Evolutionary conservation across 2,329 filamentous ascomycete genomes (phyloP), one percentile per base, ranked within the genome.

Genomic region (Ophiostoma quercus): DNA sequence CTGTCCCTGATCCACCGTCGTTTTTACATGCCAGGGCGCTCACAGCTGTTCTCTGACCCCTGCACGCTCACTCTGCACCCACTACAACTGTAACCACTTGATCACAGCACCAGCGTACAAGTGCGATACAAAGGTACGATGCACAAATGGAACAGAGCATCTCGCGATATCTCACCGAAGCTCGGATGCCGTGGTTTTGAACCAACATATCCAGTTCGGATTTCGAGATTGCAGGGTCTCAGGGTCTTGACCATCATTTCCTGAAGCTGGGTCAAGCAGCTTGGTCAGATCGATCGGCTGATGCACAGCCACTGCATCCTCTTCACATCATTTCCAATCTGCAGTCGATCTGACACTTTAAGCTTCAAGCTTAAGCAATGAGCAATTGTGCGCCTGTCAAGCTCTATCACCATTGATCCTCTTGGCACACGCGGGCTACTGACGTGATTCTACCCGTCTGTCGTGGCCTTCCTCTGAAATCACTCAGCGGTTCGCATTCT

Each of bases 1-100:
- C 29, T 32, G 60, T 63, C 60, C 60, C 60, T 63, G 60, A 63
- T 63, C 60, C 60, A 63, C 60, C 60, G 60, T 63, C 60, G 60
- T 63, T 63, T 63, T 63, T 63, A 63, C 60, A 63, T 63, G 60
- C 25, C 60, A 63, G 32, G 25, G 60, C 60, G 60, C 60, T 25
- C 60, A 63, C 29, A 63, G 29, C 29, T 37, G 60, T 25, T 19
- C 19, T 32, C 19, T 32, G 60, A 63, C 60, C 60, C 60, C 60
- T 63, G 60, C 60, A 32, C 60, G 11, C 60, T 63, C 51, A 57
- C 51, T 57, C 51, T 57, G 51, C 51, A 57, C 51, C 51, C 51
- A 57, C 51, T 57, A 57, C 51, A 57, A 25, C 51, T 57, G 51
- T 57, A 57, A 57, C 51, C 51, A 57, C n/a, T 25, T 29, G 43